Evolutionary conservation across 495 filamentous ascomycete genomes (phyloP).

Genomic region (Thozetella sp.): DNA sequence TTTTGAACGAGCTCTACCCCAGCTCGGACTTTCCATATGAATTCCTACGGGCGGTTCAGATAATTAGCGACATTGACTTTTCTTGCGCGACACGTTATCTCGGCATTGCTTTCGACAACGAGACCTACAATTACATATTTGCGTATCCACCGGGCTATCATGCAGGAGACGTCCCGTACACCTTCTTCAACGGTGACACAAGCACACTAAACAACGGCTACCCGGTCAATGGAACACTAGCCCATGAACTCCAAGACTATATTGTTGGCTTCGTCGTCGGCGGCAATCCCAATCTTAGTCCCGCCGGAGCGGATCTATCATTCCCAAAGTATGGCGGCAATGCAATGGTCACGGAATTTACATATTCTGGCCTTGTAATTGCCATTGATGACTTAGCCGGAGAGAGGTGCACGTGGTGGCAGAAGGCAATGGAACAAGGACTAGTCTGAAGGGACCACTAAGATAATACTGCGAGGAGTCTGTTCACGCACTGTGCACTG

Average conservation of each 20-base stretch:
- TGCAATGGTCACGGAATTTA: slow-evolving; percentile 6
- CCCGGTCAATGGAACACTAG: slow-evolving; percentile 46
- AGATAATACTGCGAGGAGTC: too few species aligned
- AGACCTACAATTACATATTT: slow-evolving; percentile 63
- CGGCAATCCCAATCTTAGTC: slow-evolving; percentile 23
- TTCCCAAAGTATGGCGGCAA: slow-evolving; percentile 15
- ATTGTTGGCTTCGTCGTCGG: slow-evolving; percentile 55
- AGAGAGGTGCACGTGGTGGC: slow-evolving; percentile 42
- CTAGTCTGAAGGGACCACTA: background rate
- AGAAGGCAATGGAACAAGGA: slow-evolving; percentile 34
- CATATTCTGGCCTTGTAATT: slow-evolving; percentile 4
- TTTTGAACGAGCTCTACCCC: slow-evolving; percentile 34
- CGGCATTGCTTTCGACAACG: slow-evolving; percentile 43
- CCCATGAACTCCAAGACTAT: slow-evolving; percentile 59
- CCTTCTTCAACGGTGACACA: slow-evolving; percentile 52
- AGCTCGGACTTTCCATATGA: slow-evolving; percentile 31
- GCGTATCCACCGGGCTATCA: slow-evolving; percentile 59
- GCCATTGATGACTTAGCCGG: slow-evolving; percentile 18
- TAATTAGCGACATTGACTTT: slow-evolving; percentile 41
- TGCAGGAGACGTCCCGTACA: slow-evolving; percentile 54
- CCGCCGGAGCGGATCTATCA: background rate
- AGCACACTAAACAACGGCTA: background rate
- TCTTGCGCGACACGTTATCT: slow-evolving; percentile 52
- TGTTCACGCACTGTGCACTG: too few species aligned
- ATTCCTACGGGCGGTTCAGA: slow-evolving; percentile 31